Base-by-base conservation (phyloP, 2,329 filamentous ascomycete genomes). In the Penicillium psychrosexuale region DNA sequence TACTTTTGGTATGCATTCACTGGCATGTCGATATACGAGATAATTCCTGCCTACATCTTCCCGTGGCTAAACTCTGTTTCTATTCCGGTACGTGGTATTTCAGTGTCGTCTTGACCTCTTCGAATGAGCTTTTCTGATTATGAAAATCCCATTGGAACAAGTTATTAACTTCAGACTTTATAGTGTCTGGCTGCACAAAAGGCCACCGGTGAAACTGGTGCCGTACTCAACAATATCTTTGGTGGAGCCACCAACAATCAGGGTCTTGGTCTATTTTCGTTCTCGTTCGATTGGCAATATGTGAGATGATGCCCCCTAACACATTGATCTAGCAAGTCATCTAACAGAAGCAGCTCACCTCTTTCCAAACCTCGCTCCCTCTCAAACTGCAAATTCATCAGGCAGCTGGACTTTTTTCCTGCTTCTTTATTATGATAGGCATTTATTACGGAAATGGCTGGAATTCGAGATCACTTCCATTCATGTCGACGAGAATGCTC, bases 11-110 rank as follows among this genome's bases (percentile, higher is more conserved):
- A 78, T 62, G 72, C 72, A 36, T 80, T 80, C 47, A 63, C 58
- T 0, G 73, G 71, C 61, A 82, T 82, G 77, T 77, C 75, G 12
- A 36, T 74, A 12, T 83, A 79, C 56, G 80, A 84, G 59, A 77
- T 80, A 57, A 75, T 83, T 30, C 81, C 81, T 0, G 79, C 80
- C 2, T 84, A 83, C 53, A 79, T 83, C 38, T 81, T 75, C 49
- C 79, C 80, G 0, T 83, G 79, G 78, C 74, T 84, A 9, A 82
- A 82, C 63, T 79, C 78, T 0, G 69, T 83, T 13, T 83, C 81
- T 0, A 76, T 84, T 8, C 78, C 80, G 1, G 61, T 63, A 55
- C 7, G 58, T 59, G 19, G 3, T 27, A 24, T 27, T n/a, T 2
- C 8, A 17, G 1, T 39, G 8, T 8, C 12, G 7, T 13, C 6